A percentile compares a stretch with the other conserved stretches of the same genome.
phyloP scores from a whole-genome alignment of 1,284 basidiomycete genomes.

The Sanghuangporus sanghuang region DNA sequence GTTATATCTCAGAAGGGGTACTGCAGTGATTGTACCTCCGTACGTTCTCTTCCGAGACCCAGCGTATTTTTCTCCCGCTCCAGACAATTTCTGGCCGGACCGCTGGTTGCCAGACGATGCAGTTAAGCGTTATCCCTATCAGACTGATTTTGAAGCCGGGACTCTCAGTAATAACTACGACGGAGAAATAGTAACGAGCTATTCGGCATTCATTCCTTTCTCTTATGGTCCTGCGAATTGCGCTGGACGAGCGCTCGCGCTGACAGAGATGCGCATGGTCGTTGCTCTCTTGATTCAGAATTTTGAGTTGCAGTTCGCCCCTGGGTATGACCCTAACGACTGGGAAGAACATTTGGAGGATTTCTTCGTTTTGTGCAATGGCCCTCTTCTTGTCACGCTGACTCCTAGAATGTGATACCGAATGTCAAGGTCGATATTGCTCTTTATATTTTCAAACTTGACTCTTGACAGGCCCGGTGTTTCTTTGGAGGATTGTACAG shows the following conservation, averaged over 20 bases:
- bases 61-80: conserved; percentile 34
- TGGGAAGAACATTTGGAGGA: conserved; percentile 29
- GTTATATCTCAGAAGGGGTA: conserved; percentile 47
- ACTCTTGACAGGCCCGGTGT: no score
- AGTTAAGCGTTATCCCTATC: background rate
- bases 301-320: conserved; percentile 28
- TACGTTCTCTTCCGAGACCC: conserved; percentile 41
- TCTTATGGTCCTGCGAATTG: conserved; percentile 33
- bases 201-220: conserved; percentile 34
- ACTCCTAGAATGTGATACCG: conserved; percentile 1
- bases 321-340: conserved; percentile 23
- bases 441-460: no score
- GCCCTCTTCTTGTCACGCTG: conserved; percentile 23
- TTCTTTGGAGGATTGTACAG: no score
- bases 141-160: background rate
- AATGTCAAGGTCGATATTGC: no score
- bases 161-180: background rate
- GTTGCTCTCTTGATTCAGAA: conserved; percentile 27
- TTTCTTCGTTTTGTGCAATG: conserved; percentile 26
- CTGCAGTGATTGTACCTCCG: conserved; percentile 39
- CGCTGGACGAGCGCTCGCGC: conserved; percentile 29
- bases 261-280: conserved; percentile 28
- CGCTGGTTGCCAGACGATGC: conserved; percentile 30
- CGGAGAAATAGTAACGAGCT: conserved; percentile 25
- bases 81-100: conserved; percentile 37